Conservation (phyloP, 305 asterid genomes). For the Coffea humblotiana region DNA sequence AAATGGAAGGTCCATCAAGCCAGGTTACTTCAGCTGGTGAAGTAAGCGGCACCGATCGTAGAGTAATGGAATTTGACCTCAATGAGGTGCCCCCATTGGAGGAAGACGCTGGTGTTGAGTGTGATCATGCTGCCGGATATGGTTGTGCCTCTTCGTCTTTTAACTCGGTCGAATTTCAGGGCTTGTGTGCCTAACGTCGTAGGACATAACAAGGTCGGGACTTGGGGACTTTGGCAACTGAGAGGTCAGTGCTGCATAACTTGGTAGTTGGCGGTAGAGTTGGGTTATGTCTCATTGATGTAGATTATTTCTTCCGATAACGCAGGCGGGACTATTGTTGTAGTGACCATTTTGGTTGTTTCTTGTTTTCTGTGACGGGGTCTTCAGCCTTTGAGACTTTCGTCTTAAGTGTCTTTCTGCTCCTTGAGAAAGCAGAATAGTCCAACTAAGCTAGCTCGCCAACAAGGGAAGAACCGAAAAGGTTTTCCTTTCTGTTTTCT, state of each 20-base stretch:
- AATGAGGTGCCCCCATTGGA: conserved; percentile 47
- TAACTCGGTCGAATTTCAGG: conserved; percentile 18
- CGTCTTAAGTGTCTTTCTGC: conserved; percentile 20
- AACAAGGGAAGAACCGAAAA: conserved; percentile 19
- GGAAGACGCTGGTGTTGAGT: conserved; percentile 24
- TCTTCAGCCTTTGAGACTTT: conserved; percentile 15
- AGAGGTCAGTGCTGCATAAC: neutral
- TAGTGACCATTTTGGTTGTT: conserved; percentile 26
- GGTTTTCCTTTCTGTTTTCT: neutral
- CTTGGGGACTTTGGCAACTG: conserved; percentile 5
- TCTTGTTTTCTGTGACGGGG: conserved; percentile 21
- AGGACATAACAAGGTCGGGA: conserved; percentile 14
- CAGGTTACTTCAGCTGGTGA: conserved; percentile 14
- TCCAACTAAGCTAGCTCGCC: conserved; percentile 26
- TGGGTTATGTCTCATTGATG: conserved; percentile 2
- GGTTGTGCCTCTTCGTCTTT: conserved; percentile 15
- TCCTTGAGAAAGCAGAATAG: conserved; percentile 23
- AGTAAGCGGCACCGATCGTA: conserved; percentile 12
- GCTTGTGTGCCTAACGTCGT: conserved; percentile 13
- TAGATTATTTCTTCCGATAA: neutral
- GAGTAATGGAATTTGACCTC: conserved; percentile 50
- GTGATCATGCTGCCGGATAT: conserved; percentile 10
- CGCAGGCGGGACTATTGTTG: neutral
- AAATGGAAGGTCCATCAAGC: conserved; percentile 12
- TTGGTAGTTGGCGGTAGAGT: neutral